Percentiles rank a stretch among this genome's conserved stretches.
These are phyloP conservation scores for Aphanomyces cochlioides DNA, from an alignment of 352 stramenopile species.

Conservation along the genomic window DNA sequence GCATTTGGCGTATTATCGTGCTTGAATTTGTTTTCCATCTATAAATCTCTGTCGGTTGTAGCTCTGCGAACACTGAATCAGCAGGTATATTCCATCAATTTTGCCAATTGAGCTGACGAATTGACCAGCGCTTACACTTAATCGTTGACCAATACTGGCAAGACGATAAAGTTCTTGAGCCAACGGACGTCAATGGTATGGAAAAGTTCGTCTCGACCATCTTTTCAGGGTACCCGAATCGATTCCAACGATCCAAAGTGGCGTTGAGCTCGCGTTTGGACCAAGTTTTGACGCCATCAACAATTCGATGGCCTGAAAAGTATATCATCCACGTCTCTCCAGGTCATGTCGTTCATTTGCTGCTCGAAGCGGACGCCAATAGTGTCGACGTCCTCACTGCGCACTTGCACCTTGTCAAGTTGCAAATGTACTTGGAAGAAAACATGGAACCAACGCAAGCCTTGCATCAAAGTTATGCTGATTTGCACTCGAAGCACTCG, in stretches of 20 bases:
- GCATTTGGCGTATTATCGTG: conserved; percentile 53
- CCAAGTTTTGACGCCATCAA: no score
- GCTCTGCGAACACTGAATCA: conserved; percentile 65
- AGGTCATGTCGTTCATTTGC: conserved; percentile 44
- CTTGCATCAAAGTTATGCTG: conserved; percentile 38
- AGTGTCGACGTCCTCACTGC: conserved; percentile 42
- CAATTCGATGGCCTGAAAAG: conserved; percentile 30
- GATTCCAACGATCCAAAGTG: conserved; percentile 49
- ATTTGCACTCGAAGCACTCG: conserved; percentile 34
- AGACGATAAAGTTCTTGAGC: conserved; percentile 32
- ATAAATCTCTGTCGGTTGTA: conserved; percentile 54
- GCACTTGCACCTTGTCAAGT: conserved; percentile 53
- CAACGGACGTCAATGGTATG: conserved; percentile 40
- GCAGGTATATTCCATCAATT: no score
- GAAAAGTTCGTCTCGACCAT: conserved; percentile 60
- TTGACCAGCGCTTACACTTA: conserved; percentile 43
- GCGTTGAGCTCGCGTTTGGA: conserved; percentile 4
- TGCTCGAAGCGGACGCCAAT: conserved; percentile 47
- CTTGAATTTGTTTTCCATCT: conserved; percentile 56
- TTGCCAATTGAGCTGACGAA: no score
- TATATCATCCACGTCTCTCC: conserved; percentile 52
- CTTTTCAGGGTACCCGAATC: conserved; percentile 47
- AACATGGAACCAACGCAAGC: conserved; percentile 22
- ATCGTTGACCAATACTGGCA: conserved; percentile 37
- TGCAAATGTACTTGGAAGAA: conserved; percentile 44